Conservation (phyloP, 352 stramenopile species). For the Pythium phragmitis region DNA sequence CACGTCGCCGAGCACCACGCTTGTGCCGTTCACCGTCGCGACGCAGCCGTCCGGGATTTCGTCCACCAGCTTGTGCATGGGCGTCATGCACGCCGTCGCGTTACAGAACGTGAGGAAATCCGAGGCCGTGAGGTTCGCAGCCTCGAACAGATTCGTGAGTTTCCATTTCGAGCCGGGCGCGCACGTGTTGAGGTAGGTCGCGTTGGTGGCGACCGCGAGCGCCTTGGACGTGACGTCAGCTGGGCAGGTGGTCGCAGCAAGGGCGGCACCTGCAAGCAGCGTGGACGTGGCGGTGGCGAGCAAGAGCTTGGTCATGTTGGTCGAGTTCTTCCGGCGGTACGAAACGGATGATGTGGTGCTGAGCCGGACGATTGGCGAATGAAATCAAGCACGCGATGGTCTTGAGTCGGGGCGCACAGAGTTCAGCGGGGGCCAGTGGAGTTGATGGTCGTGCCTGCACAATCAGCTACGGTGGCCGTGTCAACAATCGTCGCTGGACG, state of each 20-base stretch:
- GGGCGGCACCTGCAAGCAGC: conserved; percentile 25
- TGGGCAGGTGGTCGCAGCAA: conserved; percentile 28
- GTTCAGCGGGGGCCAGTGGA: too few relatives aligned
- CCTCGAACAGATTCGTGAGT: conserved; percentile 45
- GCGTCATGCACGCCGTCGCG: conserved; percentile 50
- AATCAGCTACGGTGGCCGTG: not conserved
- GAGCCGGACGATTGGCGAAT: conserved; percentile 19
- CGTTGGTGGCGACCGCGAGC: conserved; percentile 45
- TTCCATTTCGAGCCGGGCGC: conserved; percentile 45
- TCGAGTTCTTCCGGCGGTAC: not conserved
- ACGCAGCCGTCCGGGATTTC: conserved; percentile 39
- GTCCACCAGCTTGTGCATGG: conserved; percentile 51
- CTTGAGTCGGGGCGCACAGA: too few relatives aligned
- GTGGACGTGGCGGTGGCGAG: conserved; percentile 24
- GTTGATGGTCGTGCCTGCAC: not conserved
- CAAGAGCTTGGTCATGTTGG: conserved; percentile 24
- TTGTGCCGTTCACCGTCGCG: conserved; percentile 42
- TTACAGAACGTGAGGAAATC: conserved; percentile 62
- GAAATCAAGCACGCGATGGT: not conserved
- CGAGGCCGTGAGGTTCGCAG: conserved; percentile 38
- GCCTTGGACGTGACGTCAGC: conserved; percentile 34
- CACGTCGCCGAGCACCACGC: conserved; percentile 40
- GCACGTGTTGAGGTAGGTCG: conserved; percentile 53
- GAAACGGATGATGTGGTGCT: not conserved
- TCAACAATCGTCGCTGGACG: not conserved